These are phyloP conservation scores for Martiniozyma abietophila DNA, from an alignment of 805 yeast genomes.

Conservation along the genomic window DNA sequence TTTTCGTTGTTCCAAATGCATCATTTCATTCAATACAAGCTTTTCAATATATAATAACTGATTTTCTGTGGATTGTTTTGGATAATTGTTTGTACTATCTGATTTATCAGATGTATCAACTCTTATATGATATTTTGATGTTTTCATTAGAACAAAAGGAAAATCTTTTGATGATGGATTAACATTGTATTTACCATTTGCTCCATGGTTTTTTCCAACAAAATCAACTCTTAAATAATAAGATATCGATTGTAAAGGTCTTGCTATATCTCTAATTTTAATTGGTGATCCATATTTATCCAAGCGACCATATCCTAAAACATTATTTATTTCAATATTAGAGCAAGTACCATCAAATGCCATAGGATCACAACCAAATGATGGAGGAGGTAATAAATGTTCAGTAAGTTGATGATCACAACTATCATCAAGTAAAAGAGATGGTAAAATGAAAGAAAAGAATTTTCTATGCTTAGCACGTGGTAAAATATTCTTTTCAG, in stretches of 20 bases:
- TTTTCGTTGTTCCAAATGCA: constrained; percentile 10
- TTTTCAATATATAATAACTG: constrained; percentile 12
- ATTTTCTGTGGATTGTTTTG: constrained; percentile 7
- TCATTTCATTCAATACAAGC: constrained; percentile 9
- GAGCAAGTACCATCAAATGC: constrained; percentile 18
- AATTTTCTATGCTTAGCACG: constrained; percentile 42
- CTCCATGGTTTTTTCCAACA: constrained; percentile 34
- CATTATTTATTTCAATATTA: constrained; percentile 24
- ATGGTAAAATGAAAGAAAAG: constrained; percentile 49
- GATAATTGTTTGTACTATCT: constrained; percentile 4
- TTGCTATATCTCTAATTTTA: constrained; percentile 36
- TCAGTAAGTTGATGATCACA: constrained; percentile 35
- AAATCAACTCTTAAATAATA: constrained; percentile 48
- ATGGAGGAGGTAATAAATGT: constrained; percentile 32
- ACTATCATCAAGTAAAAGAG: constrained; percentile 38
- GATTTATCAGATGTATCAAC: constrained; percentile 12
- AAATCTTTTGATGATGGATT: constrained; percentile 14
- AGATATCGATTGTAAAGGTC: constrained; percentile 33
- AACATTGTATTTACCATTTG: background rate
- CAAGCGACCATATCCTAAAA: constrained; percentile 49
- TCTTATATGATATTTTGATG: constrained; percentile 16
- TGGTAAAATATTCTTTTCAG: constrained; percentile 37
- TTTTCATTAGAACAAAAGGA: constrained; percentile 19
- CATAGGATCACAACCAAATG: constrained; percentile 29
- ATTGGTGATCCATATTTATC: constrained; percentile 42